Base-by-base conservation (phyloP, 345 rosid genomes). In the Ceriops tagal region DNA sequence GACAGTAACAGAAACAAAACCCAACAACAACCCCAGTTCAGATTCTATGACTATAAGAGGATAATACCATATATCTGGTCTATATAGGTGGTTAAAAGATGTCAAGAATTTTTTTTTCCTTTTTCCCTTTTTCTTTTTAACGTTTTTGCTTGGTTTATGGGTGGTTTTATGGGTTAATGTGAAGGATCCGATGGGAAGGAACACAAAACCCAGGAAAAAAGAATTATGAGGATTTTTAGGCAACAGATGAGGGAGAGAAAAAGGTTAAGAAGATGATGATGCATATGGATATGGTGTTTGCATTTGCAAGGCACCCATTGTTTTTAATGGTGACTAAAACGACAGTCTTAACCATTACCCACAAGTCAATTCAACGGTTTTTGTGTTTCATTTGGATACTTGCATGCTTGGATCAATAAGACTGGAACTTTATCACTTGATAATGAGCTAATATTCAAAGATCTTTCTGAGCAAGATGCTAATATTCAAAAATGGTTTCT, bases 161-260 rank as follows among this genome's bases (percentile, higher is more conserved):
- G 67, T 21, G 13, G 24, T 57, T 28, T 49, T 58, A 13, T 15
- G 47, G 67, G 67, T n/a, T 60, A 65, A 59, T 37, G 79, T 53
- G 79, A 53, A 65, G 58, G 89, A 85, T 82, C 92, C 87, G 78
- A 78, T 56, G 30, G 59, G 65, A 3, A 62, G 52, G 75, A 68
- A 62, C 62, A 68, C 56, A 67, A 57, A 71, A 71, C 68, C 75
- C 75, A 76, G 65, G 65, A 57, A 24, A 56, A 65, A 56, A 32
- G 73, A 69, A 66, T 20, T 4, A 62, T 10, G n/a, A 53, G 53
- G 47, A 31, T 46, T 56, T 47, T 74, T 32, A 32, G 76, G 27
- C 57, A 37, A 61, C 55, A 22, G 24, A 27, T 8, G 57, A 1
- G 61, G 49, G 65, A 75, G 58, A 69, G 32, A 30, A 13, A 47